Evolutionary conservation across 1,284 basidiomycete species (phyloP).

Genomic region (Athelia sp.): DNA sequence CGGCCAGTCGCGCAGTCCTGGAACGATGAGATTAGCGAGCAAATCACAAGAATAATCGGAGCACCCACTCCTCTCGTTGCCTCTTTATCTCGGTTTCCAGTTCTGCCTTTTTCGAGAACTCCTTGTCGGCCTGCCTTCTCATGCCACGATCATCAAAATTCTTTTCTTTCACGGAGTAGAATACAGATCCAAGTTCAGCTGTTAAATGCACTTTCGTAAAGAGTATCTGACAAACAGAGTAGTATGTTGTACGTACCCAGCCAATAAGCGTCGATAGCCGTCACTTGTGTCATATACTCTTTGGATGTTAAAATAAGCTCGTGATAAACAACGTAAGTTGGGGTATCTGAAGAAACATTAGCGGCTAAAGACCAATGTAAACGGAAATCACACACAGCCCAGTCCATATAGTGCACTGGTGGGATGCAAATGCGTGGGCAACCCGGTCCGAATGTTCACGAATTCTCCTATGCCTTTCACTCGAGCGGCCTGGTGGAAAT

Average conservation of each 20-base stretch:
- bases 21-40: constrained; percentile 7
- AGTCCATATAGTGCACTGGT: constrained; percentile 96
- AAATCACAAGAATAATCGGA: background rate
- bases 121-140: constrained; percentile 71
- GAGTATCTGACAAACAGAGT: constrained; percentile 1
- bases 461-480: constrained; percentile 99
- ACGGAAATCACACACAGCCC: constrained; percentile 63
- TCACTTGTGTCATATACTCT: constrained; percentile 97
- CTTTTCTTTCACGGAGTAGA: constrained; percentile 94
- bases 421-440: constrained; percentile 91
- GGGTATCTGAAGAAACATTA: constrained; percentile 63
- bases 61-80: constrained; percentile 78
- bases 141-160: constrained; percentile 85
- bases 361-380: constrained; percentile 6
- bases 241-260: constrained; percentile 61
- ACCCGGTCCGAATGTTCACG: constrained; percentile 93
- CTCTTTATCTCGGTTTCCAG: constrained; percentile 86
- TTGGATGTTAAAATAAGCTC: constrained; percentile 93
- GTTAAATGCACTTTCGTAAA: constrained; percentile 5
- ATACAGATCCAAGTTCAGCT: constrained; percentile 91
- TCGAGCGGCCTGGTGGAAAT: constrained; percentile 98
- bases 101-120: constrained; percentile 87
- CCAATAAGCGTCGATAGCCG: constrained; percentile 94
- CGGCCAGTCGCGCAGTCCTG: constrained; percentile 60
- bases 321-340: constrained; percentile 96